Percentiles rank a stretch among this genome's conserved stretches.
phyloP scores from a whole-genome alignment of 345 rosid species.

The Populus ilicifolia region DNA sequence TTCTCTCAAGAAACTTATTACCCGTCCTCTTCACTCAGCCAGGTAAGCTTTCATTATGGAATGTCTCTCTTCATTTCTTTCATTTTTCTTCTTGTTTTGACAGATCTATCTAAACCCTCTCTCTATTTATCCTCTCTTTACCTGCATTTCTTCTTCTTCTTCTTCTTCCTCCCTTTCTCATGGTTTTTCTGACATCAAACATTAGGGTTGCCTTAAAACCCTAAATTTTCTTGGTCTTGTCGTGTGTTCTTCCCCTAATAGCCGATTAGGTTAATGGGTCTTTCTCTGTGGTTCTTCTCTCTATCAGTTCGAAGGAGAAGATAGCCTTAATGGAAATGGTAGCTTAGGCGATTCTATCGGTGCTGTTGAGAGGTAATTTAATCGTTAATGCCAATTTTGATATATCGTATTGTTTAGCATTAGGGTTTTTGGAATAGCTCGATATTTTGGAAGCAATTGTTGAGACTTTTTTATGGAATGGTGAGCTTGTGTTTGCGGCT shows the following conservation, averaged over 20 bases:
- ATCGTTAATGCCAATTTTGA: constrained; percentile 13
- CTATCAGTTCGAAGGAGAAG: constrained; percentile 49
- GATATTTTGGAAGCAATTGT: background rate
- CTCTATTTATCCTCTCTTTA: constrained; percentile 15
- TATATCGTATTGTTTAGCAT: constrained; percentile 20
- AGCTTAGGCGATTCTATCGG: constrained; percentile 65
- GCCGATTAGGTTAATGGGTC: constrained; percentile 62
- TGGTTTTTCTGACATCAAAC: constrained; percentile 35
- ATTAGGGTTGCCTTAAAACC: constrained; percentile 52
- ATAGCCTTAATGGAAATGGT: constrained; percentile 51
- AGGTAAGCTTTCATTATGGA: too few relatives aligned
- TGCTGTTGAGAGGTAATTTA: constrained; percentile 55
- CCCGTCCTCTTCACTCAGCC: too few relatives aligned
- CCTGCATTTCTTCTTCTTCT: constrained; percentile 25
- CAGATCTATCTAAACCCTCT: constrained; percentile 37
- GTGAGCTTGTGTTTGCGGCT: background rate
- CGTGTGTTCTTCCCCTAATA: constrained; percentile 23
- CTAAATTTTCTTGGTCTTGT: constrained; percentile 43
- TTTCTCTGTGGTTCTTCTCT: background rate
- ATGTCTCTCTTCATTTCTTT: constrained; percentile 8
- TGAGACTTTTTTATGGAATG: too few relatives aligned
- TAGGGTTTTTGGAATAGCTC: constrained; percentile 45
- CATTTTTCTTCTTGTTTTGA: constrained; percentile 5
- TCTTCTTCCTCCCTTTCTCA: constrained; percentile 6
- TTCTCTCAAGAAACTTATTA: constrained; percentile 24